These are phyloP conservation scores for Malassezia sympodialis DNA, from an alignment of 1,284 basidiomycete species.

Conservation along the genomic window DNA sequence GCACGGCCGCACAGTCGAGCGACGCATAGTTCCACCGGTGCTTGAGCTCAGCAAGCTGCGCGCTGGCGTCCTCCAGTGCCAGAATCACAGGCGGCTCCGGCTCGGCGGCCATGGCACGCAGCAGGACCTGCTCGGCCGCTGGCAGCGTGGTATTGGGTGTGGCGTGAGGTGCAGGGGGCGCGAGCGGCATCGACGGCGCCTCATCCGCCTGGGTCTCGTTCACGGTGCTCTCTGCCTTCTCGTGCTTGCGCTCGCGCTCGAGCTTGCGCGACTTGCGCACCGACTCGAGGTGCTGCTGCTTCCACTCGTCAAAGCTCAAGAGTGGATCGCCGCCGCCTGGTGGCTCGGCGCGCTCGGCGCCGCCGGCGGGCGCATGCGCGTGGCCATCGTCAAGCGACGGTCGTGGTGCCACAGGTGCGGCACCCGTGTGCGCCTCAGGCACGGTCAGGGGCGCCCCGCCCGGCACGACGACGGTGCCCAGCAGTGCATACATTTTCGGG, in stretches of 20 bases:
- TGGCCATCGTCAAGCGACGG: not conserved
- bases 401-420: not conserved
- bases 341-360: not conserved
- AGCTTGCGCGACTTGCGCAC: conserved; percentile 5
- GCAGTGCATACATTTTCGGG: conserved; percentile 12
- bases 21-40: conserved; percentile 78
- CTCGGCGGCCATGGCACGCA: not conserved
- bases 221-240: conserved; percentile 2
- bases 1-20: conserved; percentile 80
- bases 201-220: not conserved
- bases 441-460: not conserved
- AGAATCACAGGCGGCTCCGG: not conserved
- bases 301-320: conserved; percentile 15
- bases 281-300: conserved; percentile 13
- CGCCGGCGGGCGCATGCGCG: not conserved
- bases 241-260: not conserved
- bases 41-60: conserved; percentile 29
- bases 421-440: not conserved
- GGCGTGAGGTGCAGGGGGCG: not conserved
- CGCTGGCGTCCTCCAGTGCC: conserved; percentile 23
- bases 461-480: conserved; percentile 16
- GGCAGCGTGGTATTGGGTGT: not conserved
- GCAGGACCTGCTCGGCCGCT: not conserved
- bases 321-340: not conserved
- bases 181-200: not conserved